Base-by-base conservation (phyloP, 305 asterid species). In the Withania somnifera region DNA sequence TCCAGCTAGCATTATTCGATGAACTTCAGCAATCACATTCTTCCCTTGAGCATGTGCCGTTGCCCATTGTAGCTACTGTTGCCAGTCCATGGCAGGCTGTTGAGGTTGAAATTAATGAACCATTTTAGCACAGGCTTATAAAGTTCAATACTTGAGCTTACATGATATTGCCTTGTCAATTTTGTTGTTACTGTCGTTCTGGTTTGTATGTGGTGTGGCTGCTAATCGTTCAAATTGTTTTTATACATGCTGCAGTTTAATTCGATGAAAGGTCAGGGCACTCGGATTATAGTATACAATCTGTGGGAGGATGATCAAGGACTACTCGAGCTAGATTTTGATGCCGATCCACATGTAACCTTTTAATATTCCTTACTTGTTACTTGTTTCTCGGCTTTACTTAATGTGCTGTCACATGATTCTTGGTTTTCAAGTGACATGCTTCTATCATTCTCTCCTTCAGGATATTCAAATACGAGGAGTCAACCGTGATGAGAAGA, bases 291-390 rank as follows among this genome's bases (percentile, higher is more conserved):
- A 84, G 89, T 97, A 81, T 97, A 92, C 92, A 97, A 93, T 88
- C 90, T 97, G 80, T 97, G 99, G 99, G 97, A 97, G 90, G 99
- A 97, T 82, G 99, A 97, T 60, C 92, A 94, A 87, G 98, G 97
- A 67, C 87, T 85, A 34, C 84, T 93, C 71, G 99, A 97, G 88
- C 91, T 97, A 82, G 99, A 97, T 84, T 97, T 97, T 82, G 98
- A 97, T 75, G 71, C 93, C 1, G 97, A 94, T 89, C 89, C 88
- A 20, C 94, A 89, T 77, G 99, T 96, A 89, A 80, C 91, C 58
- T 66, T 34, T 78, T 71, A 7, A 81, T 67, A 75, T 45, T 56
- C 22, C 82, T 85, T 73, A 73, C 79, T 15, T 77, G 60, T 42
- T 79, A 50, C 50, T 57, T 71, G 67, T 73, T 80, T 80, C 58